Percentiles rank a stretch among this genome's conserved stretches.
Conservation (phyloP, 768 basidiomycete genomes). For the Rhodotorula diobovata region DNA sequence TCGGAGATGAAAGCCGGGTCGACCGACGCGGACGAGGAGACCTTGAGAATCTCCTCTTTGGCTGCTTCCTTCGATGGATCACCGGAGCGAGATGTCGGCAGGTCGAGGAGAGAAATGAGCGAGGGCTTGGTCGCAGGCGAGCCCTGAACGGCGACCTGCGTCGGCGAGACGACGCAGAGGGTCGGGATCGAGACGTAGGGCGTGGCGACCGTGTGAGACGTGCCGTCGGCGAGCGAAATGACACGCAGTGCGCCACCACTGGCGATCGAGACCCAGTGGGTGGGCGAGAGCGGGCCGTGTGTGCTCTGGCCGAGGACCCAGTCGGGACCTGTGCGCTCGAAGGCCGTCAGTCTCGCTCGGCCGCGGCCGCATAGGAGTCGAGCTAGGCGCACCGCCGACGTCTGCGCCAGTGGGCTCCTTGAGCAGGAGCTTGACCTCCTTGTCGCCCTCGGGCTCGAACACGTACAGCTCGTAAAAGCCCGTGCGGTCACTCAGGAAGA, state of each 20-base stretch:
- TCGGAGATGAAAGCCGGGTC: conserved; percentile 23
- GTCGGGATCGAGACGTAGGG: conserved; percentile 22
- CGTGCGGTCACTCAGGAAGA: conserved; percentile 63
- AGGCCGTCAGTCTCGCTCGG: too few species aligned
- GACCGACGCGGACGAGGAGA: conserved; percentile 27
- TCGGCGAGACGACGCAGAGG: conserved; percentile 13
- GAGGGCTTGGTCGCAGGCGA: conserved; percentile 5
- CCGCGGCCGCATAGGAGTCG: neutral
- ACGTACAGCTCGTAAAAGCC: conserved; percentile 66
- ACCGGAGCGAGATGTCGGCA: neutral
- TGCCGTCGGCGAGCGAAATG: conserved; percentile 13
- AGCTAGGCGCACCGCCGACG: neutral
- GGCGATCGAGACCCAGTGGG: conserved; percentile 23
- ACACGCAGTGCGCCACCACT: conserved; percentile 7
- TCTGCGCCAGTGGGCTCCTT: conserved; percentile 20
- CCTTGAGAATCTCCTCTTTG: conserved; percentile 15
- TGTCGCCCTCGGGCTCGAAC: conserved; percentile 46
- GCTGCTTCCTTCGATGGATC: neutral
- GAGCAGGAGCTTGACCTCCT: neutral
- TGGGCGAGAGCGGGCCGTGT: conserved; percentile 13
- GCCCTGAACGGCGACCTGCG: conserved; percentile 16
- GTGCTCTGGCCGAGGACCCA: conserved; percentile 27
- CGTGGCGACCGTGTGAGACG: neutral
- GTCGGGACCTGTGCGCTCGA: conserved; percentile 17
- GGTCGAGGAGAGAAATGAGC: conserved; percentile 17